Evolutionary conservation across 257 asterid species (phyloP).

Genomic region (Leonotis leonurus): DNA sequence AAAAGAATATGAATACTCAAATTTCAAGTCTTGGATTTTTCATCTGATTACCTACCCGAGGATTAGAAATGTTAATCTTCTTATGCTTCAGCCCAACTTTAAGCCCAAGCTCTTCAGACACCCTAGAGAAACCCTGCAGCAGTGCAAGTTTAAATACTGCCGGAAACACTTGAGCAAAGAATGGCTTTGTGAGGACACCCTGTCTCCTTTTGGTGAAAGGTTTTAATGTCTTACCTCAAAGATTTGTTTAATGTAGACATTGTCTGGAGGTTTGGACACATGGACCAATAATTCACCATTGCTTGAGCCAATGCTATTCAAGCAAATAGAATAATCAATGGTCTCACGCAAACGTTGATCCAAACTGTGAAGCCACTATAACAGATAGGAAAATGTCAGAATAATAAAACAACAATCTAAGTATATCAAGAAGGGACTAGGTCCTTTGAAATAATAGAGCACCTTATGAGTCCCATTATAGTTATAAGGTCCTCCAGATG

Average conservation of each 20-base stretch:
- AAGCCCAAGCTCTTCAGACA: slow-evolving; percentile 70
- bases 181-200: neutral
- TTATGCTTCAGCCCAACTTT: slow-evolving; percentile 89
- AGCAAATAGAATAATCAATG: slow-evolving; percentile 88
- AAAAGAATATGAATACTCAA: neutral
- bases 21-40: neutral
- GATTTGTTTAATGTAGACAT: slow-evolving; percentile 68
- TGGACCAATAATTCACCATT: slow-evolving; percentile 62
- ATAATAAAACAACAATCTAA: neutral
- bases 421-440: neutral
- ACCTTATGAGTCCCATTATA: slow-evolving; percentile 89
- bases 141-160: slow-evolving; percentile 18
- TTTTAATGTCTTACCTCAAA: slow-evolving; percentile 67
- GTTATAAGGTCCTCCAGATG: slow-evolving; percentile 97
- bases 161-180: slow-evolving; percentile 12
- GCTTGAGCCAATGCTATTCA: slow-evolving; percentile 78
- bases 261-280: slow-evolving; percentile 93
- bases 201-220: neutral
- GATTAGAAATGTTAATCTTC: slow-evolving; percentile 89
- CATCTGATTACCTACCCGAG: slow-evolving; percentile 61
- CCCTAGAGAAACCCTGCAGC: slow-evolving; percentile 76
- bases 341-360: slow-evolving; percentile 88
- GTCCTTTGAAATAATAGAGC: slow-evolving; percentile 8
- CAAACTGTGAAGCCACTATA: slow-evolving; percentile 86
- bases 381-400: slow-evolving; percentile 26